Evolutionary conservation across 805 yeast genomes (phyloP).

Genomic region (Zygotorulaspora chibaensis): DNA sequence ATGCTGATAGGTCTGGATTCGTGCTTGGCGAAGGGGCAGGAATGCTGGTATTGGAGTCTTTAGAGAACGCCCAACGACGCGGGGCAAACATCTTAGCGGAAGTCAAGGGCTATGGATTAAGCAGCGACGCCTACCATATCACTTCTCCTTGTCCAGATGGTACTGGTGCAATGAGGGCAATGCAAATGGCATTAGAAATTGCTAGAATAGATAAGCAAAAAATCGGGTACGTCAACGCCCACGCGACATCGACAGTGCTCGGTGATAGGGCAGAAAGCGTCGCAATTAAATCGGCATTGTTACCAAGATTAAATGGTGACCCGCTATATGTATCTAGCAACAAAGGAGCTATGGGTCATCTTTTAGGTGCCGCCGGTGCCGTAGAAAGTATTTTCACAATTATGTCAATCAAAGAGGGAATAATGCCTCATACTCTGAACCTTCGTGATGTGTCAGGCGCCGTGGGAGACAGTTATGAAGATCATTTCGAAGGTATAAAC

Average conservation of each 20-base stretch:
- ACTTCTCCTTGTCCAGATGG: conserved; percentile 87
- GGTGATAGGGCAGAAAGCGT: conserved; percentile 87
- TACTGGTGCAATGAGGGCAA: conserved; percentile 77
- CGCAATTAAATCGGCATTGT: conserved; percentile 50
- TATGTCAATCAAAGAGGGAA: conserved; percentile 51
- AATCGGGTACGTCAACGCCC: conserved; percentile 85
- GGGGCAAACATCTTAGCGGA: conserved; percentile 74
- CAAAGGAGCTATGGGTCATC: conserved; percentile 90
- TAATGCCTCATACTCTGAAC: conserved; percentile 79
- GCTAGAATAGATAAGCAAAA: conserved; percentile 45
- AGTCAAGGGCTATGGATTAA: conserved; percentile 79
- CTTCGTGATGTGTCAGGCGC: conserved; percentile 50
- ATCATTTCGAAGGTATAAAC: conserved; percentile 43
- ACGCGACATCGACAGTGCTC: conserved; percentile 86
- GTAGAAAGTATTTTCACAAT: conserved; percentile 84
- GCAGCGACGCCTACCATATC: conserved; percentile 89
- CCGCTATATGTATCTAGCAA: conserved; percentile 64
- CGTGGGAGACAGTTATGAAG: conserved; percentile 40
- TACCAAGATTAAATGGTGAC: conserved; percentile 7
- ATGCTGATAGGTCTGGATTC: conserved; percentile 71
- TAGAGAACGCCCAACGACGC: conserved; percentile 67
- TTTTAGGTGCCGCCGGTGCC: conserved; percentile 94
- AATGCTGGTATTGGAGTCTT: conserved; percentile 65
- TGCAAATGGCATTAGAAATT: conserved; percentile 64
- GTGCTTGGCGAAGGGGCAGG: conserved; percentile 95